These are phyloP conservation scores for Ampelomyces quisqualis DNA, from an alignment of 2,329 filamentous ascomycete genomes.

Conservation along the genomic window DNA sequence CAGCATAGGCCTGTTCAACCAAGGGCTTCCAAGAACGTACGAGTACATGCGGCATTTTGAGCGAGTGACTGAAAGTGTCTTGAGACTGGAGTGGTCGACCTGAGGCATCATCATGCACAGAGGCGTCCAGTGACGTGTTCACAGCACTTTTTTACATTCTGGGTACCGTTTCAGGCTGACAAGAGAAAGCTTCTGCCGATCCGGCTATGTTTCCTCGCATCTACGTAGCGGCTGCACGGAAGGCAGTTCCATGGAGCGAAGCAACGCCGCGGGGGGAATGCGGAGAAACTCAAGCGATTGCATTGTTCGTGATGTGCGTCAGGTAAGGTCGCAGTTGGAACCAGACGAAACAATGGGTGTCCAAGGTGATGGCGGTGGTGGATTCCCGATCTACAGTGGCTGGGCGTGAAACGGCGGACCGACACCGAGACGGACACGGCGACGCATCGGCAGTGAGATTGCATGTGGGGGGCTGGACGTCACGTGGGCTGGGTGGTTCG, in stretches of 20 bases:
- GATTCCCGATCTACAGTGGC: slow-evolving; percentile 19
- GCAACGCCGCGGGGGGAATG: too few species aligned
- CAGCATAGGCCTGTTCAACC: slow-evolving; percentile 11
- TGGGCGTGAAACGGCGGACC: slow-evolving; percentile 13
- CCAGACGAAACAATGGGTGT: slow-evolving; percentile 24
- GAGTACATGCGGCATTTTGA: slow-evolving; percentile 14
- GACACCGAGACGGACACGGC: slow-evolving; percentile 18
- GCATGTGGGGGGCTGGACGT: neutral
- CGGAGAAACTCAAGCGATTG: slow-evolving; percentile 18
- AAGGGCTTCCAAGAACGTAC: slow-evolving; percentile 6
- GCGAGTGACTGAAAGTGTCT: slow-evolving; percentile 14
- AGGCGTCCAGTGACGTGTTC: too few species aligned
- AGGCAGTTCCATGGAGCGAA: too few species aligned
- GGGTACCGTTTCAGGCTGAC: too few species aligned
- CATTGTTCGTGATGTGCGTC: slow-evolving; percentile 15
- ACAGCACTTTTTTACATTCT: too few species aligned
- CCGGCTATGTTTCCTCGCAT: too few species aligned
- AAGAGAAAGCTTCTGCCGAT: too few species aligned
- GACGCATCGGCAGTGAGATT: slow-evolving; percentile 20
- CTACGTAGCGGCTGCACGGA: too few species aligned
- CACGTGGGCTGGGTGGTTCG: slow-evolving; percentile 7
- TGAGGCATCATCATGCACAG: too few species aligned
- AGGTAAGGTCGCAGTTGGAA: slow-evolving; percentile 20
- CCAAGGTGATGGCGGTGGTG: slow-evolving; percentile 15
- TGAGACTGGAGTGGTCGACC: slow-evolving; percentile 21